A percentile compares a stretch with the other conserved stretches of the same genome.
Conservation (phyloP, 2,329 filamentous ascomycete species). For the Lachnellula subtilissima region DNA sequence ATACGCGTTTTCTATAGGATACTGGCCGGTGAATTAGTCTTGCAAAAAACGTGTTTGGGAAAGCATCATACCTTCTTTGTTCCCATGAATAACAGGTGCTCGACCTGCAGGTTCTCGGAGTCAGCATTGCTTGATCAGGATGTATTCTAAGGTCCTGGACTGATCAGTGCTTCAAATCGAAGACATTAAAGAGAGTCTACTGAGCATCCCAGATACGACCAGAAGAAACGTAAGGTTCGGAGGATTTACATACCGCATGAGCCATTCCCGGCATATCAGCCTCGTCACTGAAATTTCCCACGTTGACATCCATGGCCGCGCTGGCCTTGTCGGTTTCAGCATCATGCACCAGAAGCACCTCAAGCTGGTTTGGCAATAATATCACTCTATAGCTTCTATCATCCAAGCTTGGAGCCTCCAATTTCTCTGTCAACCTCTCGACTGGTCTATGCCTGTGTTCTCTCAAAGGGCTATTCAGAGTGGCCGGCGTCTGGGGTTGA, state of each 20-base stretch:
- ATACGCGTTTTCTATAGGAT: constrained; percentile 92
- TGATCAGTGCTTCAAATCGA: too few relatives aligned
- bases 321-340: constrained; percentile 94
- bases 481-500: constrained; percentile 28
- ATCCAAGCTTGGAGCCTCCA: constrained; percentile 82
- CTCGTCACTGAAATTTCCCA: constrained; percentile 91
- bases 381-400: constrained; percentile 86
- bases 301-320: constrained; percentile 90
- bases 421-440: constrained; percentile 55
- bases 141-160: too few relatives aligned
- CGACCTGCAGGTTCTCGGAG: constrained; percentile 45
- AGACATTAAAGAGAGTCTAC: neutral
- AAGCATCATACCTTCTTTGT: constrained; percentile 69
- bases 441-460: constrained; percentile 30
- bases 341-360: constrained; percentile 90
- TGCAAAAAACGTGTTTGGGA: constrained; percentile 2
- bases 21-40: constrained; percentile 43
- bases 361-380: constrained; percentile 79
- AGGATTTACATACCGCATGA: constrained; percentile 61
- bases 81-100: constrained; percentile 98
- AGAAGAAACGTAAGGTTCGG: too few relatives aligned
- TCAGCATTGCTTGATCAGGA: constrained; percentile 30
- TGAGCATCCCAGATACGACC: too few relatives aligned
- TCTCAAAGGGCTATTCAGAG: constrained; percentile 25
- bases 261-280: constrained; percentile 91